phyloP scores from a whole-genome alignment of 768 basidiomycete genomes.

The Xerocomellus dryophilus region DNA sequence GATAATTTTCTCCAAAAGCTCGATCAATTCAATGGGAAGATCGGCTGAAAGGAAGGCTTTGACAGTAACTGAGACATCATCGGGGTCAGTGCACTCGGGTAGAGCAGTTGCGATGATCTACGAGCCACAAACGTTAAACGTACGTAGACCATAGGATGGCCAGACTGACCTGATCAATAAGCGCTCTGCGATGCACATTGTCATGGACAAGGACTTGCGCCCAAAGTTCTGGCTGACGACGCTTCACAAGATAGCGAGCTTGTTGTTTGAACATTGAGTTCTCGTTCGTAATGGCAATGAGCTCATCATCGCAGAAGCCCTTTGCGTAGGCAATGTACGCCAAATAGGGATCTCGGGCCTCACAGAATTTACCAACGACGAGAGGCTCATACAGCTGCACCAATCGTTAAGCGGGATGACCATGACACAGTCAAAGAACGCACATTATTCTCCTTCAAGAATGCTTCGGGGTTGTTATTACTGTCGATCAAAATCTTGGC shows the following conservation, averaged over 20 bases:
- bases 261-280: conserved; percentile 99
- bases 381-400: conserved; percentile 89
- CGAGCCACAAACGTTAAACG: background rate
- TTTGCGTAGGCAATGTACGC: conserved; percentile 99
- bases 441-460: conserved; percentile 98
- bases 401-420: conserved; percentile 7
- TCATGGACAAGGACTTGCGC: conserved; percentile 87
- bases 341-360: conserved; percentile 95
- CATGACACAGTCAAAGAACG: conserved; percentile 28
- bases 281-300: conserved; percentile 95
- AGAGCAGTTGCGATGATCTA: conserved; percentile 92
- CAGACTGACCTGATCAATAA: conserved; percentile 82
- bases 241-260: conserved; percentile 95
- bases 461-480: conserved; percentile 96
- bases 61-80: conserved; percentile 97
- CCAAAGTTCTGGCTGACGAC: conserved; percentile 95
- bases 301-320: conserved; percentile 97
- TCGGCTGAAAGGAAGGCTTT: conserved; percentile 98
- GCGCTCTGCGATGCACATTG: conserved; percentile 87
- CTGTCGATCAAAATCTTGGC: conserved; percentile 99
- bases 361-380: conserved; percentile 98
- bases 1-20: conserved; percentile 97
- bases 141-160: background rate
- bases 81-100: conserved; percentile 95
- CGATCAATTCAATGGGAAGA: conserved; percentile 94